Base-by-base conservation (phyloP, 208 protist genomes). In the Acanthamoeba lenticulata region DNA sequence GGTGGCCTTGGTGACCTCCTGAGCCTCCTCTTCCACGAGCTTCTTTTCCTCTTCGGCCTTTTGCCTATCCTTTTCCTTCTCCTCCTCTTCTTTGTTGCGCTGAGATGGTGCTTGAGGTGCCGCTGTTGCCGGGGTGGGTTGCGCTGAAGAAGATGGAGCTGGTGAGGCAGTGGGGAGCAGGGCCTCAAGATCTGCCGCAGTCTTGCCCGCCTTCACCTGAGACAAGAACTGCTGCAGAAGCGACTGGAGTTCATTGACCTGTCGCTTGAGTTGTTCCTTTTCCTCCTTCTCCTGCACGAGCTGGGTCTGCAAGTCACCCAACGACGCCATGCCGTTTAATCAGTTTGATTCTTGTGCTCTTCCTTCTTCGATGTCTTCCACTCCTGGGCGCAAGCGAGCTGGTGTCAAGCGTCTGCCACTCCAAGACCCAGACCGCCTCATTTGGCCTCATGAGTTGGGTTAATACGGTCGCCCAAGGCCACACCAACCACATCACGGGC, bases 81-180 rank as follows among this genome's bases (percentile, higher is more conserved):
- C 44, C 27, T 86, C 77, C 34, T 86, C 77, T 86, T 86, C 77
- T 29, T 29, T n/a, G 44, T 74, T 74, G 34, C 65, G 65, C 32
- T 74, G n/a, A 74, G 65, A 74, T 40, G 65, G 19, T 29, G 52
- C 21, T 27, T 15, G 17, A 15, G 6, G 4, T 1, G 65, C 32
- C 7, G 65, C 32, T 9, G 65, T 27, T n/a, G 65, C 32, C 52
- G 52, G 21, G 52, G 52, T 60, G 52, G 52, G 52, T 21, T 21
- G 52, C 4, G 65, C 1, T 13, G n/a, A 42, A 74, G 65, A 9
- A 1, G 65, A 40, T 6, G 65, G 0, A 24, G 65, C 36, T 32
- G 17, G 65, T 6, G 65, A 5, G 29, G 65, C 6, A 32, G 65
- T 27, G 15, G 52, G 65, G 29, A 34, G 36, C 21, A 42, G 65